phyloP scores from a whole-genome alignment of 495 filamentous ascomycete species.

The Neurospora sp. region DNA sequence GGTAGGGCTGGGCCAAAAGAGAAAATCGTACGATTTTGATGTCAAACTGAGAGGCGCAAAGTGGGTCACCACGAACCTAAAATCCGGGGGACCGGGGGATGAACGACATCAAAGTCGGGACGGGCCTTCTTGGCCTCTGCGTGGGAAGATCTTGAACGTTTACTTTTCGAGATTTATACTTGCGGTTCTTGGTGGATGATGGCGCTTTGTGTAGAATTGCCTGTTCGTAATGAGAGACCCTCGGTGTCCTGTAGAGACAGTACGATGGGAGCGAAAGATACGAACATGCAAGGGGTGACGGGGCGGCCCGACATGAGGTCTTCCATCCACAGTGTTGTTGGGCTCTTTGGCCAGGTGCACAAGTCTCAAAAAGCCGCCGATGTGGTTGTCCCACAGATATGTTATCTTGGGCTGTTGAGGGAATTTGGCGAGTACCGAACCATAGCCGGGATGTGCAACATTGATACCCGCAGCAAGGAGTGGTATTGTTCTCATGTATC shows the following conservation, averaged over 20 bases:
- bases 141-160: neutral
- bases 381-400: neutral
- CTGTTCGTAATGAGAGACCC: neutral
- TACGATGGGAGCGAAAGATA: neutral
- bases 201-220: neutral
- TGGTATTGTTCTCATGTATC: neutral
- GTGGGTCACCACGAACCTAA: slow-evolving; percentile 5
- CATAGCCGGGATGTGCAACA: neutral
- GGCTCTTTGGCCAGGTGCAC: neutral
- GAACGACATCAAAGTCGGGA: neutral
- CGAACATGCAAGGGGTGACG: neutral
- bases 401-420: neutral
- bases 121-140: neutral
- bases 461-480: neutral
- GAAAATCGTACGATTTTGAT: slow-evolving; percentile 27
- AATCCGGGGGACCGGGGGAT: neutral
- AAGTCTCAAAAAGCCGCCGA: neutral
- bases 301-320: neutral
- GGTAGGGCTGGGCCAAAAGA: neutral
- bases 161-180: neutral
- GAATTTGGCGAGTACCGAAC: neutral
- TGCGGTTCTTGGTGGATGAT: neutral
- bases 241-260: neutral
- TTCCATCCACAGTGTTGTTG: neutral
- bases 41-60: slow-evolving; percentile 8